These are phyloP conservation scores for Scenedesmus sp. DNA, from an alignment of 163 green algal genomes.

Conservation along the genomic window DNA sequence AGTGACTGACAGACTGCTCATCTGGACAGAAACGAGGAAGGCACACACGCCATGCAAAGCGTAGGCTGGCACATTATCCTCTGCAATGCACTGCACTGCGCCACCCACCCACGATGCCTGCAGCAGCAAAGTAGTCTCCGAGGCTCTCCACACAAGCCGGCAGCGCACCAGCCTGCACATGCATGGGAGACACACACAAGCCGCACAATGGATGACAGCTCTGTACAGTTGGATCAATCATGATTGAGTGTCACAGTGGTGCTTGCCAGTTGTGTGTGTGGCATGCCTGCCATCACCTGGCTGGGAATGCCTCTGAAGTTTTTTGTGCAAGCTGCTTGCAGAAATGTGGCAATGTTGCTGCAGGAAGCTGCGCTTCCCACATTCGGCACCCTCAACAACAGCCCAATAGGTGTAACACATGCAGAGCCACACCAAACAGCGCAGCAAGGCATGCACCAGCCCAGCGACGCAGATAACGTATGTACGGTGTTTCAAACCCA, in stretches of 20 bases:
- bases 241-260: no score
- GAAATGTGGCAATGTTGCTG: no score
- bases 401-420: not conserved
- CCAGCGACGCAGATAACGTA: no score
- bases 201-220: no score
- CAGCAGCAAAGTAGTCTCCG: slow-evolving; percentile 62
- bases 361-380: no score
- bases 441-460: not conserved
- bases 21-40: not conserved
- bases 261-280: no score
- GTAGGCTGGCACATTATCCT: not conserved
- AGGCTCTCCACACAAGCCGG: slow-evolving; percentile 72
- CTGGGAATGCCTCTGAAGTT: not conserved
- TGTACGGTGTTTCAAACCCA: not conserved
- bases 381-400: not conserved
- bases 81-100: not conserved
- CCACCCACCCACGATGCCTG: slow-evolving; percentile 7
- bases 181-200: not conserved
- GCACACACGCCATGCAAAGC: not conserved
- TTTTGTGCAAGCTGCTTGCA: not conserved
- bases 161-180: slow-evolving; percentile 54
- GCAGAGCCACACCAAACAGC: not conserved
- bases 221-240: no score
- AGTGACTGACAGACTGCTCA: not conserved
- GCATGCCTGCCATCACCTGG: no score